These are phyloP conservation scores for Tricholoma bakamatsutake DNA, from an alignment of 768 basidiomycete species.

Conservation along the genomic window DNA sequence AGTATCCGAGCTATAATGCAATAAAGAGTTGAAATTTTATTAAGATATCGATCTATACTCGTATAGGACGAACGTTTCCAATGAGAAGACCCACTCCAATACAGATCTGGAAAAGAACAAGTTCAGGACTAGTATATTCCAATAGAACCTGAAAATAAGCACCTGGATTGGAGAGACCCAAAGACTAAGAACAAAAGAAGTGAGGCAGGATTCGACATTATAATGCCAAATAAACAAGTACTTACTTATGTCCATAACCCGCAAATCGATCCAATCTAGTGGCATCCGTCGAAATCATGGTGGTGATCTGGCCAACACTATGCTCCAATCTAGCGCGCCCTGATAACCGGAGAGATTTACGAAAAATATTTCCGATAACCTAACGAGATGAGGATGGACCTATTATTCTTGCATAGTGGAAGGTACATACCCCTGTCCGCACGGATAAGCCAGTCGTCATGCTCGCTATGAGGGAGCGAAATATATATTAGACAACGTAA, in stretches of 20 bases:
- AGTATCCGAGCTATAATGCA: constrained; percentile 52
- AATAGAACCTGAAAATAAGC: neutral
- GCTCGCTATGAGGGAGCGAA: constrained; percentile 4
- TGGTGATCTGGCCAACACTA: constrained; percentile 42
- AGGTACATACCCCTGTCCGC: constrained; percentile 13
- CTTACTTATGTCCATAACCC: constrained; percentile 21
- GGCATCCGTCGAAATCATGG: constrained; percentile 43
- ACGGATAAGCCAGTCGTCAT: constrained; percentile 13
- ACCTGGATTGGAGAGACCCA: constrained; percentile 29
- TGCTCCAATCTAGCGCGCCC: constrained; percentile 37
- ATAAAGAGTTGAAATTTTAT: neutral
- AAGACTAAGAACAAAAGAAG: constrained; percentile 14
- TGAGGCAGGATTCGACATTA: neutral
- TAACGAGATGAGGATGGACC: neutral
- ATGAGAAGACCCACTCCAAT: constrained; percentile 60
- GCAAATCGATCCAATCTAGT: constrained; percentile 34
- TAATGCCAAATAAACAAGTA: neutral
- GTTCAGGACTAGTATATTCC: neutral
- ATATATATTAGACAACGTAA: neutral
- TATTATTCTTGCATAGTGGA: neutral
- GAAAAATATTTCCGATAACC: constrained; percentile 33
- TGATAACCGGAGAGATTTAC: constrained; percentile 48
- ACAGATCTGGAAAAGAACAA: constrained; percentile 29
- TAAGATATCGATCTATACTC: neutral
- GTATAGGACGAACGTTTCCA: constrained; percentile 35